Evolutionary conservation across 768 basidiomycete genomes (phyloP).

Genomic region (Rhizopogon vulgaris): DNA sequence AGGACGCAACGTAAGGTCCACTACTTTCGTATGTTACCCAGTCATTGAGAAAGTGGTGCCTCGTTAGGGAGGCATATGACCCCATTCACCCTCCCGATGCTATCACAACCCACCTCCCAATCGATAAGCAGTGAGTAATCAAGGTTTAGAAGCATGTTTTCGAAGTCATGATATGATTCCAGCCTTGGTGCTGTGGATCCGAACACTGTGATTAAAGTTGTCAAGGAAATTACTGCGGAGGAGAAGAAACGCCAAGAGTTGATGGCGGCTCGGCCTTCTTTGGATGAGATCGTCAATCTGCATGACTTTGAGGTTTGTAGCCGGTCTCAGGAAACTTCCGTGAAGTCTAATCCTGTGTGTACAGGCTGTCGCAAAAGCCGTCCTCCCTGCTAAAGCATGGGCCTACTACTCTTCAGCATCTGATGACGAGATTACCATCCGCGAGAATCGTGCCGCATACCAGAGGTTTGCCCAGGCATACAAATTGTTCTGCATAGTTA

Average conservation of each 20-base stretch:
- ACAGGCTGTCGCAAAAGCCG: constrained; percentile 75
- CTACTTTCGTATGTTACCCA: background rate
- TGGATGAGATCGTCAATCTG: constrained; percentile 78
- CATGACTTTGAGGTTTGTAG: constrained; percentile 85
- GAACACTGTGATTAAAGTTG: constrained; percentile 56
- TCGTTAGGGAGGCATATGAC: constrained; percentile 65
- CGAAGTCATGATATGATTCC: background rate
- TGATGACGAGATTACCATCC: constrained; percentile 87
- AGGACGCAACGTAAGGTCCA: constrained; percentile 71
- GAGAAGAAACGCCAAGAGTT: constrained; percentile 67
- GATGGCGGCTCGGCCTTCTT: constrained; percentile 56
- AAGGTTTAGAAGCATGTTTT: background rate
- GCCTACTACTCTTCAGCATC: constrained; percentile 96
- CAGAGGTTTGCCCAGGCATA: constrained; percentile 51
- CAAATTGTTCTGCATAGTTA: background rate
- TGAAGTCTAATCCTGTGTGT: constrained; percentile 4
- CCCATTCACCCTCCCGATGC: constrained; percentile 86
- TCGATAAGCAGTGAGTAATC: constrained; percentile 71
- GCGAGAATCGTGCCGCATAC: constrained; percentile 89
- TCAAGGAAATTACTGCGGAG: constrained; percentile 57
- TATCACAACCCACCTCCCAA: constrained; percentile 68
- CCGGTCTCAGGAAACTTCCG: background rate
- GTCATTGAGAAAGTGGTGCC: background rate
- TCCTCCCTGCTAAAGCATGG: constrained; percentile 87
- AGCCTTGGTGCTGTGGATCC: constrained; percentile 72